These are phyloP conservation scores for Trametes hirsuta DNA, from an alignment of 1,284 basidiomycete species.

Conservation along the genomic window DNA sequence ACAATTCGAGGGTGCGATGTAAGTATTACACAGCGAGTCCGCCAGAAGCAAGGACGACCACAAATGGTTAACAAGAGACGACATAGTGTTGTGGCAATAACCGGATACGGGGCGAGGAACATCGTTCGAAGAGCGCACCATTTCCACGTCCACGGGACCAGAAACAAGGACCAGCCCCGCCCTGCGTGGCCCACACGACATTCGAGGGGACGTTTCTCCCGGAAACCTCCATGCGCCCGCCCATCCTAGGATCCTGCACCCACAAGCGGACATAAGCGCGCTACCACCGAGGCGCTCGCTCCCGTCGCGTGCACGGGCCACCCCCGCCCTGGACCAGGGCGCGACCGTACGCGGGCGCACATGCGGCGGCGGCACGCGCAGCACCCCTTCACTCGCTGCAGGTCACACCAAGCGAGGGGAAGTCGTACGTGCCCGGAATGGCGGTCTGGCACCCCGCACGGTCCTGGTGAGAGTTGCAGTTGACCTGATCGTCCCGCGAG, in stretches of 20 bases:
- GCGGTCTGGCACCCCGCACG: slow-evolving; percentile 45
- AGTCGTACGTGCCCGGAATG: slow-evolving; percentile 49
- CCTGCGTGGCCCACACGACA: slow-evolving; percentile 2
- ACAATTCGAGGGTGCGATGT: slow-evolving; percentile 20
- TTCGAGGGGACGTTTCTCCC: slow-evolving; percentile 9
- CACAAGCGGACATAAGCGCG: slow-evolving; percentile 22
- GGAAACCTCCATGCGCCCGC: not conserved
- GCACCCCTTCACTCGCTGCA: slow-evolving; percentile 30
- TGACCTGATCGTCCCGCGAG: slow-evolving; percentile 44
- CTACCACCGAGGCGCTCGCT: slow-evolving; percentile 18
- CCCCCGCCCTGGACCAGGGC: slow-evolving; percentile 14
- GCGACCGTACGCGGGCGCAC: slow-evolving; percentile 9
- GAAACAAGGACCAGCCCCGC: not conserved
- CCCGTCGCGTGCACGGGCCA: slow-evolving; percentile 14
- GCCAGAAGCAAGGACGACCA: not conserved
- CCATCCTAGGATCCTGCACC: slow-evolving; percentile 2
- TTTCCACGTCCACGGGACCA: slow-evolving; percentile 3
- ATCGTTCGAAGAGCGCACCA: not conserved
- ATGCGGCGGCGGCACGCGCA: slow-evolving; percentile 8
- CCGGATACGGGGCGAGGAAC: slow-evolving; percentile 5
- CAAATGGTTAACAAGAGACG: slow-evolving; percentile 7
- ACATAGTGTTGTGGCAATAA: slow-evolving; percentile 6
- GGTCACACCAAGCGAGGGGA: slow-evolving; percentile 40
- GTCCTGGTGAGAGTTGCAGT: slow-evolving; percentile 57
- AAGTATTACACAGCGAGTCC: not conserved